Percentiles rank a stretch among this genome's conserved stretches.
Conservation (phyloP, 768 basidiomycete species). For the Cyathus striatus region DNA sequence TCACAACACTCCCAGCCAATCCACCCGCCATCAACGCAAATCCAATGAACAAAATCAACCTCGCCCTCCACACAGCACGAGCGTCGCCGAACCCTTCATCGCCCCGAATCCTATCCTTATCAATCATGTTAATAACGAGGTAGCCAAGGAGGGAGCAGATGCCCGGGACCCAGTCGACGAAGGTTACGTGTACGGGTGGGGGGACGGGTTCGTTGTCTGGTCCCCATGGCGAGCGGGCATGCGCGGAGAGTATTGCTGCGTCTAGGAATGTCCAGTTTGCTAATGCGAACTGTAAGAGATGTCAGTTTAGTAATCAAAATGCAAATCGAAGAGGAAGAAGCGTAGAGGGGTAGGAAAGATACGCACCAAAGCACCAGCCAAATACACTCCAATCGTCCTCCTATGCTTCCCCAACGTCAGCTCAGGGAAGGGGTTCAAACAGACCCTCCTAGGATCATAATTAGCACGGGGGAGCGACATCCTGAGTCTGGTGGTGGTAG, state of each 20-base stretch:
- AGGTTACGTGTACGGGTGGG: slow-evolving; percentile 70
- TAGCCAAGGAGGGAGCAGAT: slow-evolving; percentile 91
- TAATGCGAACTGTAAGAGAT: slow-evolving; percentile 71
- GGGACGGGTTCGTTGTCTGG: slow-evolving; percentile 53
- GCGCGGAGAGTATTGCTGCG: slow-evolving; percentile 84
- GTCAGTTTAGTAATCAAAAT: slow-evolving; percentile 1
- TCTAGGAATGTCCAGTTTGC: slow-evolving; percentile 96
- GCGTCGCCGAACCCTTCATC: slow-evolving; percentile 81
- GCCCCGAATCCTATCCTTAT: slow-evolving; percentile 83
- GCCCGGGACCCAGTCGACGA: slow-evolving; percentile 98
- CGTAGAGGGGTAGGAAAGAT: no score
- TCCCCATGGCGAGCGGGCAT: slow-evolving; percentile 72
- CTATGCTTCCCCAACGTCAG: slow-evolving; percentile 71
- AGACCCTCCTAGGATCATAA: slow-evolving; percentile 87
- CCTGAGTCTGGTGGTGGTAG: slow-evolving; percentile 5
- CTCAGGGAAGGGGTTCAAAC: slow-evolving; percentile 82
- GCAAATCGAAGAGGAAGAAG: slow-evolving; percentile 2
- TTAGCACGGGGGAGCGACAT: slow-evolving; percentile 67
- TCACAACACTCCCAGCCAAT: slow-evolving; percentile 91
- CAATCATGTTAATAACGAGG: slow-evolving; percentile 88
- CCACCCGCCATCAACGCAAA: slow-evolving; percentile 98
- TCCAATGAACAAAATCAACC: slow-evolving; percentile 88
- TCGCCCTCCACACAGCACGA: slow-evolving; percentile 84
- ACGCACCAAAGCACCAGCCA: slow-evolving; percentile 88
- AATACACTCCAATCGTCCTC: slow-evolving; percentile 81